Evolutionary conservation across 2,329 filamentous ascomycete species (phyloP), one percentile per base, ranked within the genome.

Genomic region (Aspergillus latus): DNA sequence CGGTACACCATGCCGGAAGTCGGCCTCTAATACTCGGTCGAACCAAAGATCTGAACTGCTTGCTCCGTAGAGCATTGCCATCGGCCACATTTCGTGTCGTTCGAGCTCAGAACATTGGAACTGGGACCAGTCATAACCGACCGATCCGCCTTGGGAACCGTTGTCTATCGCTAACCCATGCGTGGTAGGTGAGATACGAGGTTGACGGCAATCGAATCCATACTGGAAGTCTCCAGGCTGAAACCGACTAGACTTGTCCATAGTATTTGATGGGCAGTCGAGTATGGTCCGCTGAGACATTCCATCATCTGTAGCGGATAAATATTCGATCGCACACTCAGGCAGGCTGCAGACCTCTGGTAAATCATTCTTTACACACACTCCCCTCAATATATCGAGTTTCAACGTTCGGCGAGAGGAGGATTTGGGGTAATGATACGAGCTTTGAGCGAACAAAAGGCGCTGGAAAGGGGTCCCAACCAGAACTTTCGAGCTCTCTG

Each of bases 231-330:
- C 13, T 30, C 47, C 43, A 52, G 42, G n/a, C 50, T 52, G 50
- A 52, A 52, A 52, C 50, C 28, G n/a, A 52, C 40, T 52, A 45
- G 42, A 40, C 49, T 21, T 39, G 28, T n/a, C 16, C 32, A 21
- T 21, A 21, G 21, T 40, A 43, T 21, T 13, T 49, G 45, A 30
- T 26, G 40, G 51, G 47, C 21, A 30, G 52, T 43, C 32, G 8
- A 39, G 50, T 21, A 40, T 48, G 43, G 26, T 48, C 49, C 56
- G 49, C 50, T 52, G 49, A 58, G 42, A 50, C 34, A 54, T 40
- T 60, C 61, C 21, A 21, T 21, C 61, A 63, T 57, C 39, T 36
- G 56, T 52, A 48, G 54, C 40, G 45, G 43, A 29, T 28, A 29
- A 43, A 42, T 43, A 29, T 32, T 56, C n/a, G 45, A 36, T 40